Evolutionary conservation across 2,329 filamentous ascomycete genomes (phyloP), one percentile per base, ranked within the genome.

Genomic region (Trichoderma breve): DNA sequence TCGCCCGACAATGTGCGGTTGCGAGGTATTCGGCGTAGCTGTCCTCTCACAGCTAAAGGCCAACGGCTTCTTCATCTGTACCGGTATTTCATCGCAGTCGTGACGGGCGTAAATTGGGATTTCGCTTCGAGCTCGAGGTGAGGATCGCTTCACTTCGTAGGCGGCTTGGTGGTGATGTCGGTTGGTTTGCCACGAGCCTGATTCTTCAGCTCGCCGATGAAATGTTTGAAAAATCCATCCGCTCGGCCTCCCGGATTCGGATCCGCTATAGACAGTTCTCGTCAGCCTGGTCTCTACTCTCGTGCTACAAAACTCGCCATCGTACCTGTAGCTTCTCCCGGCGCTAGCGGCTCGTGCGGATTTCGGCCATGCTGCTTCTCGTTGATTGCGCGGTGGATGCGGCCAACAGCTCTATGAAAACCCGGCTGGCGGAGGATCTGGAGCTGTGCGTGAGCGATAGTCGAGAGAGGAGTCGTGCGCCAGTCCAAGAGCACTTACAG

Each of bases 371-470:
- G 74, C 58, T 82, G 81, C 21, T 79, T 77, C 73, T 88, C 85
- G 75, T 89, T 79, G 47, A 89, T 82, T 4, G 78, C 80, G 15
- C 83, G 82, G 72, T 89, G 86, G 39, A 89, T 85, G n/a, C 83
- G 81, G 8, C 84, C 84, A 51, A 89, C 87, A 4, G 82, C 83
- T 73, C 83, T 83, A 73, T 88, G 86, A 76, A 88, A 89, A 9
- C 81, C 79, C 1, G 86, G 86, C 18, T 82, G 86, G 28, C 82
- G 81, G 18, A 89, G 84, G 70, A 88, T 84, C 84, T 87, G 57
- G 4, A 24, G 36, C 5, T 18, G 1, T 4, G 69, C 74, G 66
- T 74, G 74, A 62, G 68, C 74, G 58, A 60, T 26, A 8, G 15
- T 28, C 7, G 24, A 57, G n/a, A 53, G 18, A 3, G 1, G 26